Percentiles rank a stretch among this genome's conserved stretches.
Conservation (phyloP, 208 protist species). For the Acanthamoeba healyi region DNA sequence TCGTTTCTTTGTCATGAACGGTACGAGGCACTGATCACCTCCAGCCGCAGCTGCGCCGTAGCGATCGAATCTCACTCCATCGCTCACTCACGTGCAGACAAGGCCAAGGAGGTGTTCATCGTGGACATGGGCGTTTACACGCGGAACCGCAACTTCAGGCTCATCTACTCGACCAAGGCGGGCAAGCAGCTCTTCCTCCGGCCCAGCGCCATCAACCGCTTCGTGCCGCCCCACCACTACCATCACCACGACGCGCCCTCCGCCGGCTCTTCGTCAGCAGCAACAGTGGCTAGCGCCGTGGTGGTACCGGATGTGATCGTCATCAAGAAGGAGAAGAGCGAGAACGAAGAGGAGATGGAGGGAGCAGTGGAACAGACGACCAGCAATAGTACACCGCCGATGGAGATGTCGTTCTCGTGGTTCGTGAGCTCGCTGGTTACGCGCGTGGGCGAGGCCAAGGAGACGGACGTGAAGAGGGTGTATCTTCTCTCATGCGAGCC, state of each 20-base stretch:
- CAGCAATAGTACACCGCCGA: background rate
- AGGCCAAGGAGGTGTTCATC: slow-evolving; percentile 57
- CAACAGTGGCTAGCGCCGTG: background rate
- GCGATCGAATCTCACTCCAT: too few relatives aligned
- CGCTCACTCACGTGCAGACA: background rate
- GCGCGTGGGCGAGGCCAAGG: background rate
- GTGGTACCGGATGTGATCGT: background rate
- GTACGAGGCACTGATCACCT: too few relatives aligned
- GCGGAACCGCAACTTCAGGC: slow-evolving; percentile 57
- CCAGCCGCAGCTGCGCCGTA: too few relatives aligned
- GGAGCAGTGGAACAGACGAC: background rate
- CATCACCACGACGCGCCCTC: background rate
- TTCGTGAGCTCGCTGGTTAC: slow-evolving; percentile 14
- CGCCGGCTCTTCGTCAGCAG: too few relatives aligned
- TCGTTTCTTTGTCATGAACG: background rate
- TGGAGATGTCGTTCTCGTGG: background rate
- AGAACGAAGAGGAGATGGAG: background rate
- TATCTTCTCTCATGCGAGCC: slow-evolving; percentile 4
- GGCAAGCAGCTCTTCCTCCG: slow-evolving; percentile 22
- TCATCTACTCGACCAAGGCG: slow-evolving; percentile 52
- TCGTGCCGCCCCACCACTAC: background rate
- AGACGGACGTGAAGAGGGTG: background rate
- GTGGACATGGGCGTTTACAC: slow-evolving; percentile 64
- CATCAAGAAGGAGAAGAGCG: background rate
- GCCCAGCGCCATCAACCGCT: slow-evolving; percentile 17